These are phyloP conservation scores for Tylopilus intermedius DNA, from an alignment of 768 basidiomycete species.

Conservation along the genomic window DNA sequence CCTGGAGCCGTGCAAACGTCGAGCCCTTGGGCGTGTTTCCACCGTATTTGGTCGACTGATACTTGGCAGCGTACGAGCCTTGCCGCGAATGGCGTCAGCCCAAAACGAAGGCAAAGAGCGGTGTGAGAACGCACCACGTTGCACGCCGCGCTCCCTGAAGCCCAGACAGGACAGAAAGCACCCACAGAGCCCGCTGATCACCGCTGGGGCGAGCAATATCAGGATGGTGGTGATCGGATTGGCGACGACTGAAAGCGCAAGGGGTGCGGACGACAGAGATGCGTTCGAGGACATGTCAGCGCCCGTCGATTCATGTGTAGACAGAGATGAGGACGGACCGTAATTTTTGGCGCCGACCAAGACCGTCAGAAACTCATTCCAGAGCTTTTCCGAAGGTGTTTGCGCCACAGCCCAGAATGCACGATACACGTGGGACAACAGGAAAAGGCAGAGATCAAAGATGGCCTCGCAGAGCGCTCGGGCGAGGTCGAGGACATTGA, in stretches of 20 bases:
- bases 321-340: slow-evolving; percentile 2
- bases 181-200: not conserved
- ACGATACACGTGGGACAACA: slow-evolving; percentile 9
- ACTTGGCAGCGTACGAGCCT: slow-evolving; percentile 16
- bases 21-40: slow-evolving; percentile 10
- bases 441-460: not conserved
- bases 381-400: slow-evolving; percentile 22
- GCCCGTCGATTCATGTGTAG: slow-evolving; percentile 1
- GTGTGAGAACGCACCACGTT: slow-evolving; percentile 8
- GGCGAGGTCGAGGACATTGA: slow-evolving; percentile 4
- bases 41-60: slow-evolving; percentile 20
- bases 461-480: not conserved
- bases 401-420: slow-evolving; percentile 10
- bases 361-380: slow-evolving; percentile 11
- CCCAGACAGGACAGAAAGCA: not conserved
- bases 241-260: not conserved
- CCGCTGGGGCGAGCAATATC: not conserved
- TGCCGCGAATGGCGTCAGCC: not conserved
- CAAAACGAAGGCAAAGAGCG: not conserved
- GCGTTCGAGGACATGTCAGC: not conserved
- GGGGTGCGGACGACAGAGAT: slow-evolving; percentile 6
- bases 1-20: slow-evolving; percentile 1
- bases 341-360: slow-evolving; percentile 10
- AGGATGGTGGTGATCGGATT: slow-evolving; percentile 13
- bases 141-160: not conserved